phyloP scores from a whole-genome alignment of 2,329 filamentous ascomycete genomes.

The Ophiocordyceps camponoti-floridani region DNA sequence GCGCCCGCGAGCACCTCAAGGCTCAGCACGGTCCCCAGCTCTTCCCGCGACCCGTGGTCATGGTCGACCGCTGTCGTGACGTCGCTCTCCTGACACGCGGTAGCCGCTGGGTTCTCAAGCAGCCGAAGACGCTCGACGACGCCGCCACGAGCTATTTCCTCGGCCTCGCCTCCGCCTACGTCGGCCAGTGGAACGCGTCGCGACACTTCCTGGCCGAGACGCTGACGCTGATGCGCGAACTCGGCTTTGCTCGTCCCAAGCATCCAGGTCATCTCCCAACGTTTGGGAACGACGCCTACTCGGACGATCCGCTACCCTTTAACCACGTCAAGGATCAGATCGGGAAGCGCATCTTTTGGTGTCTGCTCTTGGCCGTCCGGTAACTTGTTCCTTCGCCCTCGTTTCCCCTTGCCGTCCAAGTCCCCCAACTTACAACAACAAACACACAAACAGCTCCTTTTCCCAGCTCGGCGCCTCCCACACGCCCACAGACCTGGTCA shows the following conservation, averaged over 20 bases:
- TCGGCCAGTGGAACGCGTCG: constrained; percentile 47
- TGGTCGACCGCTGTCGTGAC: constrained; percentile 54
- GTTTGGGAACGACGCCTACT: constrained; percentile 21
- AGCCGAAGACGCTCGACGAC: constrained; percentile 30
- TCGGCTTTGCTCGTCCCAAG: constrained; percentile 44
- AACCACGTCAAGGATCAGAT: constrained; percentile 58
- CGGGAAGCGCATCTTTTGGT: constrained; percentile 70
- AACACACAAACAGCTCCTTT: constrained; percentile 37
- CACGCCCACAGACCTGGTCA: constrained; percentile 51
- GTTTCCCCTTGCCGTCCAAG: neutral
- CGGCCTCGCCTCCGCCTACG: constrained; percentile 48
- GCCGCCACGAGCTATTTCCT: constrained; percentile 63
- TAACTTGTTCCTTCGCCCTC: constrained; percentile 9
- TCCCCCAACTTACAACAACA: neutral
- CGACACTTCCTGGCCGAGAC: constrained; percentile 58
- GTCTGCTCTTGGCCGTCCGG: constrained; percentile 57
- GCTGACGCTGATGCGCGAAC: constrained; percentile 47
- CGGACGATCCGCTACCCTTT: constrained; percentile 27
- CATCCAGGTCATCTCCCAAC: constrained; percentile 18
- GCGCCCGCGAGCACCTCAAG: constrained; percentile 52
- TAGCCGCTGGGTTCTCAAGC: constrained; percentile 26
- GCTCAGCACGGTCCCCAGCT: constrained; percentile 41
- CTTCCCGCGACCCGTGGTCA: constrained; percentile 49
- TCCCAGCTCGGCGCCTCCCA: constrained; percentile 58
- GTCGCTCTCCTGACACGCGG: constrained; percentile 53